Evolutionary conservation across 2,329 filamentous ascomycete species (phyloP).

Genomic region (Colletotrichum graminicola): DNA sequence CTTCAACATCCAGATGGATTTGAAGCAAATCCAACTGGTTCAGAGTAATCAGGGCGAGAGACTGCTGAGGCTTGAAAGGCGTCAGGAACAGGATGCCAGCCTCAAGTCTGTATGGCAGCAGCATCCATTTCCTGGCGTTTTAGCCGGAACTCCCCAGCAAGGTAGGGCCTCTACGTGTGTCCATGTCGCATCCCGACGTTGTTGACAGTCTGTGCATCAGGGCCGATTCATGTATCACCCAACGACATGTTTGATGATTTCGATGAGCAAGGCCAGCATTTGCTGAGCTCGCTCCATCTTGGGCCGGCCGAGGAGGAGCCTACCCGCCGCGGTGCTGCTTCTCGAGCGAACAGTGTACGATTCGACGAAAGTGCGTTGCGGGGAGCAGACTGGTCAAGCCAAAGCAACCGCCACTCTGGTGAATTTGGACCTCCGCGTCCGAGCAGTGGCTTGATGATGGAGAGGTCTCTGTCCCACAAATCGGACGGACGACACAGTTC

Average conservation of each 20-base stretch:
- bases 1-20: conserved; percentile 77
- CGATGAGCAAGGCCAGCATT: conserved; percentile 85
- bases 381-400: conserved; percentile 82
- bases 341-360: conserved; percentile 94
- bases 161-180: conserved; percentile 63
- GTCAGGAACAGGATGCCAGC: conserved; percentile 75
- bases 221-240: conserved; percentile 82
- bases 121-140: conserved; percentile 89
- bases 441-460: conserved; percentile 87
- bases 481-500: conserved; percentile 96
- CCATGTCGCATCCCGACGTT: neutral
- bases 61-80: conserved; percentile 72
- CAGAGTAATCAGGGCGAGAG: conserved; percentile 74
- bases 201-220: conserved; percentile 59
- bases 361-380: conserved; percentile 97
- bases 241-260: conserved; percentile 90
- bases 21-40: conserved; percentile 75
- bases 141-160: conserved; percentile 87
- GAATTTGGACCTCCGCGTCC: conserved; percentile 85
- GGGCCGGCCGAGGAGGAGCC: conserved; percentile 87
- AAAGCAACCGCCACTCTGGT: conserved; percentile 83
- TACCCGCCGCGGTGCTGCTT: conserved; percentile 85
- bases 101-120: conserved; percentile 91
- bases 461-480: conserved; percentile 92
- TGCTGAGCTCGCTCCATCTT: conserved; percentile 84